phyloP scores from a whole-genome alignment of 106 monocot genomes.

The Gastrodia elata region DNA sequence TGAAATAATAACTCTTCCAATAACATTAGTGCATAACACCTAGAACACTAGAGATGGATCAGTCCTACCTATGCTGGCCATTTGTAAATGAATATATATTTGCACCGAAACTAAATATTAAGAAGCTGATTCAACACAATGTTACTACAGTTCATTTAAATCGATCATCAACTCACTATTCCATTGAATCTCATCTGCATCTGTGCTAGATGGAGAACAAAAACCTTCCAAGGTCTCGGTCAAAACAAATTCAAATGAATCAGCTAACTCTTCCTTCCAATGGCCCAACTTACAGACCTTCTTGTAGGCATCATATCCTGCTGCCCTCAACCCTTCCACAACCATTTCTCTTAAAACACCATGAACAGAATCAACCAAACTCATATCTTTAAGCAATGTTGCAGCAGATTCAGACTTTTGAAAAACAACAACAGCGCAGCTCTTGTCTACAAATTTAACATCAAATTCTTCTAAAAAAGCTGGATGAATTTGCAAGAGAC shows the following conservation, averaged over 20 bases:
- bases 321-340: constrained; percentile 48
- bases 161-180: constrained; percentile 34
- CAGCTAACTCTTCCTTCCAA: constrained; percentile 54
- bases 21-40: background rate
- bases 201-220: background rate
- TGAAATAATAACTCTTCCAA: background rate
- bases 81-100: background rate
- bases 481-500: constrained; percentile 28
- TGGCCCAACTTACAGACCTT: constrained; percentile 52
- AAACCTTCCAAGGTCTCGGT: constrained; percentile 7
- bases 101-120: background rate
- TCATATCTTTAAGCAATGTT: constrained; percentile 38
- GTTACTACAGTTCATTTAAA: constrained; percentile 40
- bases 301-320: constrained; percentile 55
- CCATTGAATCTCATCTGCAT: constrained; percentile 42
- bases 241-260: constrained; percentile 47
- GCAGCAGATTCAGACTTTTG: constrained; percentile 15
- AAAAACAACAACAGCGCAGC: constrained; percentile 53
- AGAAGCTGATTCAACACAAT: background rate
- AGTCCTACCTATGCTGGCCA: background rate
- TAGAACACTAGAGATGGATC: background rate
- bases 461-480: constrained; percentile 61
- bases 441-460: constrained; percentile 39
- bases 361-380: constrained; percentile 19
- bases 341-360: constrained; percentile 24